Percentiles rank a stretch among this genome's conserved stretches.
Conservation (phyloP, 768 basidiomycete genomes). For the Exsudoporus frostii region DNA sequence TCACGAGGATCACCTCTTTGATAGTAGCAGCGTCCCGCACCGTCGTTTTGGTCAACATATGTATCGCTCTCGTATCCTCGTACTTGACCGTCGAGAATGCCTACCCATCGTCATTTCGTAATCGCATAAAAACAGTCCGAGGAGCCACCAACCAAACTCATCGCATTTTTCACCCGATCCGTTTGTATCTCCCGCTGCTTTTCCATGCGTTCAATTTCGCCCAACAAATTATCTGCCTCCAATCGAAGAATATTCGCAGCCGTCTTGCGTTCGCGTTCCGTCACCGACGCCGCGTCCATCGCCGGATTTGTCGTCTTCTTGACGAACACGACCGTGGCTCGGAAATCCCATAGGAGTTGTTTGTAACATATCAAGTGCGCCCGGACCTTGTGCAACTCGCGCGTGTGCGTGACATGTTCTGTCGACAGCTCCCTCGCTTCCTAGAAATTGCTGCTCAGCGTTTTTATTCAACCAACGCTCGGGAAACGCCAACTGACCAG, state of each 20-base stretch:
- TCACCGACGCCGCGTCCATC: background rate
- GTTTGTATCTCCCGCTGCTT: background rate
- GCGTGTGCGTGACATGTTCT: background rate
- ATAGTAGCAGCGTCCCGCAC: background rate
- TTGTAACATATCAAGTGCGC: background rate
- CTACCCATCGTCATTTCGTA: background rate
- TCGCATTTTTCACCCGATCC: background rate
- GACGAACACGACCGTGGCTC: background rate
- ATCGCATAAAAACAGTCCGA: background rate
- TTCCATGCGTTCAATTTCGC: background rate
- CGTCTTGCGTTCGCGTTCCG: background rate
- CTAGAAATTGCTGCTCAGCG: background rate
- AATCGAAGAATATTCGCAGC: background rate
- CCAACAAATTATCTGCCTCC: background rate
- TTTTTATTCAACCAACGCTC: too few relatives aligned
- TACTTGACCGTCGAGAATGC: background rate
- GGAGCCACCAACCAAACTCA: background rate
- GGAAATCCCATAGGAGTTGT: background rate
- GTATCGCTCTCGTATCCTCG: background rate
- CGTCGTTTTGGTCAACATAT: background rate
- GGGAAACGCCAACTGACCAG: background rate
- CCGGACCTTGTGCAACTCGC: background rate
- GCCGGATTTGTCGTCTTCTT: background rate
- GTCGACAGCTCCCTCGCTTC: background rate
- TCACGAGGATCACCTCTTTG: background rate